These are phyloP conservation scores for Sphagnurus paluster DNA, from an alignment of 1,284 basidiomycete species.

Conservation along the genomic window DNA sequence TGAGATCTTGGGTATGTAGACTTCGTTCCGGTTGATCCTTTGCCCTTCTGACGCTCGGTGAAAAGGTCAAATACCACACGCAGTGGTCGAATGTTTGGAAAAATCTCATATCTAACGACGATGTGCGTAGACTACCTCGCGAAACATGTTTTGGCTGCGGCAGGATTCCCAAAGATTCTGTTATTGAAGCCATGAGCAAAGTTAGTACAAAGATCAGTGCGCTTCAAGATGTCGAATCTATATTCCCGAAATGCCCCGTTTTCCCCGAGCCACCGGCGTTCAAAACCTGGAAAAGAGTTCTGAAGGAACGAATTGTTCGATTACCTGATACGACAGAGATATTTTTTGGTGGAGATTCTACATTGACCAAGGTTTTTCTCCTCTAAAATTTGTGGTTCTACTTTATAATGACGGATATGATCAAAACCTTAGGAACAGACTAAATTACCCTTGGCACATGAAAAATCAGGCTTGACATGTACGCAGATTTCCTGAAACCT, in stretches of 20 bases:
- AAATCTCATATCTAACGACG: not conserved
- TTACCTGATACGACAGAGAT: not conserved
- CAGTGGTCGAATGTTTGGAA: slow-evolving; percentile 1
- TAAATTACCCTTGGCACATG: no score
- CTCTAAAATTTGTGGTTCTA: not conserved
- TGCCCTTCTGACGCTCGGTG: not conserved
- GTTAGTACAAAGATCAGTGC: not conserved
- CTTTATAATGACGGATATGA: not conserved
- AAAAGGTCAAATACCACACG: slow-evolving; percentile 4
- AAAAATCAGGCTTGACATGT: no score
- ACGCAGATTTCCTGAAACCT: not conserved
- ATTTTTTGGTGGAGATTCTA: not conserved
- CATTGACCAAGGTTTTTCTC: not conserved
- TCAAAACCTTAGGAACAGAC: not conserved
- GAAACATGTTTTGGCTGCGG: not conserved
- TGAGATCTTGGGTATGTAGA: slow-evolving; percentile 4
- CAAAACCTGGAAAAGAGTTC: not conserved
- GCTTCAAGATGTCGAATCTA: not conserved
- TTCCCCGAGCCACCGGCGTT: not conserved
- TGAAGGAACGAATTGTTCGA: not conserved
- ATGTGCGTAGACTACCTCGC: no score
- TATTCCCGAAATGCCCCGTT: not conserved
- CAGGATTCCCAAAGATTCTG: not conserved
- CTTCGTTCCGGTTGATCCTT: not conserved
- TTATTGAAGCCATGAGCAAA: not conserved